phyloP scores from a whole-genome alignment of 169 alveolate genomes.

The Hepatocystis sp. region DNA sequence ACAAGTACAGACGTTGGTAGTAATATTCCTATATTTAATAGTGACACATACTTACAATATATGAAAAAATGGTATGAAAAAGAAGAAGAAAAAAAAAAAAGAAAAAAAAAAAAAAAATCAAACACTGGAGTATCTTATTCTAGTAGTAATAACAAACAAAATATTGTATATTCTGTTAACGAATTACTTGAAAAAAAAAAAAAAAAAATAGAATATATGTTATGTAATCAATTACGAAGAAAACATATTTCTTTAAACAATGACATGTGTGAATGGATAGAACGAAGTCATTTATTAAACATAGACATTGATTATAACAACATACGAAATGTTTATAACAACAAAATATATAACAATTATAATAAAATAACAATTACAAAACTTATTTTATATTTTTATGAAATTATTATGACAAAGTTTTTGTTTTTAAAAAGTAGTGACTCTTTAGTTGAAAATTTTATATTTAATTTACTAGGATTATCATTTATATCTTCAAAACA shows the following conservation, averaged over 20 bases:
- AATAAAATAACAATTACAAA: constrained; percentile 62
- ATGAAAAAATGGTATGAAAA: neutral
- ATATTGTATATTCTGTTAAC: constrained; percentile 13
- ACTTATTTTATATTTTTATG: constrained; percentile 69
- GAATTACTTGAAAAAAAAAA: constrained; percentile 20
- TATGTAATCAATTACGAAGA: constrained; percentile 25
- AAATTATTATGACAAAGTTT: constrained; percentile 49
- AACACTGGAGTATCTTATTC: no score
- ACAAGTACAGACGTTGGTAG: no score
- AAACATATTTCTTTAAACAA: constrained; percentile 52
- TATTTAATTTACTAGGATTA: constrained; percentile 38
- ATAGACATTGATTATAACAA: constrained; percentile 63
- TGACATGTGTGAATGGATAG: constrained; percentile 75
- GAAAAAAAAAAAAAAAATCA: neutral
- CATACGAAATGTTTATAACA: constrained; percentile 18
- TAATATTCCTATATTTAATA: no score
- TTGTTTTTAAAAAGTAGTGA: constrained; percentile 48
- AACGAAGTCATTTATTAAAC: constrained; percentile 42
- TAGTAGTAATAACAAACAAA: no score
- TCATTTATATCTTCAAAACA: constrained; percentile 50
- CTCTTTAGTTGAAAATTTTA: constrained; percentile 46
- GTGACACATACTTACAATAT: constrained; percentile 28
- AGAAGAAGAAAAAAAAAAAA: neutral
- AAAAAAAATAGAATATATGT: constrained; percentile 27
- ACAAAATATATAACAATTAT: constrained; percentile 32